Base-by-base conservation (phyloP, 306 rosid species). In the Cucumis melo region DNA sequence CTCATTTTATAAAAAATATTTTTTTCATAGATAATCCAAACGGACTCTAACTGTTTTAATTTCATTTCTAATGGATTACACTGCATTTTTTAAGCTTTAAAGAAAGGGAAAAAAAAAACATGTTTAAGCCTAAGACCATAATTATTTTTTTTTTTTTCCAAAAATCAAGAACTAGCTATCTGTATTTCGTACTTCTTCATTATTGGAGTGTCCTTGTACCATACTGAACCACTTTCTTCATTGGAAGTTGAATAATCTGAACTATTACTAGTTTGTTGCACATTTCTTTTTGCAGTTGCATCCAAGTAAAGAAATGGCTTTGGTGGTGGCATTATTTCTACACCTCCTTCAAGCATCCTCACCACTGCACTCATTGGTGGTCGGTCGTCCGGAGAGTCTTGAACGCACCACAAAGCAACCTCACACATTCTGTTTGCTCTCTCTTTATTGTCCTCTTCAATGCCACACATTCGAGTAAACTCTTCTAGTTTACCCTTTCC, bases 261-360 rank as follows among this genome's bases (percentile, higher is more conserved):
- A 23, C 56, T 70, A 15, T 19, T 70, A 23, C 38, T 23, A 10
- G 41, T 6, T 67, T 67, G 55, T 20, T 42, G 55, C 2, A 1
- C 5, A 13, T 67, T 68, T 38, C 57, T 29, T 46, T n/a, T 23
- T 21, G 34, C 3, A 48, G 17, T 11, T 46, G 14, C 64, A 63
- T 77, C 48, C 80, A 80, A 5, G 60, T 86, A 70, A 73, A 64
- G 83, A 79, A 84, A 89, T 2, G 89, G 90, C 57, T 84, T 78
- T 34, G 73, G 20, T 41, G 83, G 84, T 20, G 73, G 77, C 13
- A 87, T 79, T 81, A 87, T 68, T 53, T 87, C 89, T 13, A 55
- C 12, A 13, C 79, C 78, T 74, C 94, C 89, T 82, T 89, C 91
- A 64, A 88, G 77, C 89, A 86, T 82, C 76, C 83, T 82, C 76